Base-by-base conservation (phyloP, 495 filamentous ascomycete genomes). In the Xylaria longipes region DNA sequence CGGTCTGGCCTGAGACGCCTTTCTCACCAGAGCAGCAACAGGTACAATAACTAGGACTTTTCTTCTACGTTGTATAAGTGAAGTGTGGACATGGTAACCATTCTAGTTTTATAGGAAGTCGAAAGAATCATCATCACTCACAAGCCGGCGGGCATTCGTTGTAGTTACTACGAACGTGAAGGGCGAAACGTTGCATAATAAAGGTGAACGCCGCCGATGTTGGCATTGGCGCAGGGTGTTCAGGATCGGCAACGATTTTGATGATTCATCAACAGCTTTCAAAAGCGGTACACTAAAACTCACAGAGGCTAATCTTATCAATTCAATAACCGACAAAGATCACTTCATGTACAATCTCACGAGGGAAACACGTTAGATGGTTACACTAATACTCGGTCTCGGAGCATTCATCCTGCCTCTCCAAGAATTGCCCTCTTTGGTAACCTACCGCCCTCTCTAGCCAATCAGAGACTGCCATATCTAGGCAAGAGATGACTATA, bases 391-490 rank as follows among this genome's bases (percentile, higher is more conserved):
- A 50, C 1, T 1, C 5, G 5, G 5, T 9, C 17, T 46, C 9
- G 46, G n/a, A 22, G 2, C 46, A 22, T 20, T 35, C 20, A 11
- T 33, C 17, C 7, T 17, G 1, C 48, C 48, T 43, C 8, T 54
- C 22, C 22, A 22, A 67, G 65, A 67, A 67, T 67, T 67, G n/a
- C 65, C 65, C n/a, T 67, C 65, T 67, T 56, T 4, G 64, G 64
- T 20, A 56, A 25, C 15, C 20, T 27, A 39, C 22, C 17, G 20
- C 46, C 33, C 46, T 17, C 33, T 11, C 12, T n/a, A 15, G 31
- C 65, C 48, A 67, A 56, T 67, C 65, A 56, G 33, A 33, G 35
- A 45, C 17, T 1, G 33, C 4, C 17, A 61, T 20, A n/a, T 22
- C 15, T 9, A 3, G 7, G 1, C 56, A 22, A 0, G 27, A 5